Evolutionary conservation across 1,139 yeast species (phyloP).

Genomic region (Candida tropicalis): DNA sequence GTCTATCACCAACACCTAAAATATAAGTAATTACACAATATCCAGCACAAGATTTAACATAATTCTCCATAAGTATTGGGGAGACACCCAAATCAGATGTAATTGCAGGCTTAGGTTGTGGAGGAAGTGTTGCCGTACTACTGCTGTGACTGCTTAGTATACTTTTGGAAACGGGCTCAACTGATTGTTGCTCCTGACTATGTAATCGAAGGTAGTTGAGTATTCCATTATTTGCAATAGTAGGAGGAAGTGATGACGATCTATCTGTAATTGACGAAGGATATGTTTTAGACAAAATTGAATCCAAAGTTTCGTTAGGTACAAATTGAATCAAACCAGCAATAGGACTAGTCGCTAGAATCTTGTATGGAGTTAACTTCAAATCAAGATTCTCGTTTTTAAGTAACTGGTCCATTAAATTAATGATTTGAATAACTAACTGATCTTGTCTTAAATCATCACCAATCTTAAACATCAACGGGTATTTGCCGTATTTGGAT

Average conservation of each 20-base stretch:
- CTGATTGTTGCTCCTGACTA: slow-evolving; percentile 47
- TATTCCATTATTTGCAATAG: slow-evolving; percentile 53
- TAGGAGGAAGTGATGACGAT: slow-evolving; percentile 5
- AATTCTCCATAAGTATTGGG: slow-evolving; percentile 84
- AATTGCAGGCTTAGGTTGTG: slow-evolving; percentile 33
- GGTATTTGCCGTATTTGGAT: slow-evolving; percentile 57
- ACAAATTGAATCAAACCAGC: slow-evolving; percentile 95
- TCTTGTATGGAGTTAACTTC: slow-evolving; percentile 84
- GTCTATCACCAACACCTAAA: slow-evolving; percentile 96
- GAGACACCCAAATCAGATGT: slow-evolving; percentile 71
- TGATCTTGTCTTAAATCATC: slow-evolving; percentile 97
- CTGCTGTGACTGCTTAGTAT: slow-evolving; percentile 22
- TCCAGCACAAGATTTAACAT: slow-evolving; percentile 95
- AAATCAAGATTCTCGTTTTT: slow-evolving; percentile 90
- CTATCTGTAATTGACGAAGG: slow-evolving; percentile 29
- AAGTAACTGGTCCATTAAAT: slow-evolving; percentile 86
- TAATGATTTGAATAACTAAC: slow-evolving; percentile 87
- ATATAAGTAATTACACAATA: slow-evolving; percentile 95
- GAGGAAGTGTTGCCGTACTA: slow-evolving; percentile 7
- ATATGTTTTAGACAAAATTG: slow-evolving; percentile 64
- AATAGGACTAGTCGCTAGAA: slow-evolving; percentile 84
- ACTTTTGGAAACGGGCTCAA: slow-evolving; percentile 33
- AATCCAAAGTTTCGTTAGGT: slow-evolving; percentile 88
- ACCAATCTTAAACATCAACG: slow-evolving; percentile 92
- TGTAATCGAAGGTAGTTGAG: slow-evolving; percentile 68